Evolutionary conservation across 495 filamentous ascomycete species (phyloP).

Genomic region (Cercophora scortea): DNA sequence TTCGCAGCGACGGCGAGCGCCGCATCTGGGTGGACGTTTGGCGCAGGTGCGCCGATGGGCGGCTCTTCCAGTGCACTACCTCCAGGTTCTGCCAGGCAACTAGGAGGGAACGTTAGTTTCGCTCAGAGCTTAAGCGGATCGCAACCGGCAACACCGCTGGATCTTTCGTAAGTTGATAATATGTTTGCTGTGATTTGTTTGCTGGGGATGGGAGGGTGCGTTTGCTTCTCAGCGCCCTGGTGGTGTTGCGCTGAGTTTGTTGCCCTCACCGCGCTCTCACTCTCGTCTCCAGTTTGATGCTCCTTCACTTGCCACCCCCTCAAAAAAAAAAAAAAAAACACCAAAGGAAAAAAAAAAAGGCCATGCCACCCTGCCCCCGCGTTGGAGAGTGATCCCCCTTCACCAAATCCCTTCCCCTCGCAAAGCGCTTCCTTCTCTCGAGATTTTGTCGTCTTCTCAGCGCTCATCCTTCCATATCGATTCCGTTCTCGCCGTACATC

Average conservation of each 20-base stretch:
- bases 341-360: too few relatives aligned
- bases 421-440: too few relatives aligned
- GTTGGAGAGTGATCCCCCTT: too few relatives aligned
- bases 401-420: too few relatives aligned
- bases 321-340: too few relatives aligned
- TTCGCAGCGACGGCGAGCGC: conserved; percentile 37
- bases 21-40: conserved; percentile 68
- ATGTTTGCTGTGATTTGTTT: conserved; percentile 4
- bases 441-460: too few relatives aligned
- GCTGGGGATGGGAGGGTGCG: too few relatives aligned
- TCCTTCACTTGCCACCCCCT: too few relatives aligned
- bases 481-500: too few relatives aligned
- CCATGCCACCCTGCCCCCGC: too few relatives aligned
- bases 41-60: conserved; percentile 57
- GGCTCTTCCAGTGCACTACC: conserved; percentile 48
- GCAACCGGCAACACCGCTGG: conserved; percentile 65
- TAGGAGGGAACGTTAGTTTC: conserved; percentile 64
- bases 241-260: not conserved
- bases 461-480: too few relatives aligned
- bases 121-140: conserved; percentile 74
- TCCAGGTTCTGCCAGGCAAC: conserved; percentile 39
- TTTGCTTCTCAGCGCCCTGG: not conserved
- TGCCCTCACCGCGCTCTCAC: not conserved
- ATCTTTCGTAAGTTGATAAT: conserved; percentile 64
- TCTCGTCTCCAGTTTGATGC: too few relatives aligned